Percentiles rank a stretch among this genome's conserved stretches.
These are phyloP conservation scores for Melocanna baccifera DNA, from an alignment of 176 grass and related monocot genomes.

Conservation along the genomic window DNA sequence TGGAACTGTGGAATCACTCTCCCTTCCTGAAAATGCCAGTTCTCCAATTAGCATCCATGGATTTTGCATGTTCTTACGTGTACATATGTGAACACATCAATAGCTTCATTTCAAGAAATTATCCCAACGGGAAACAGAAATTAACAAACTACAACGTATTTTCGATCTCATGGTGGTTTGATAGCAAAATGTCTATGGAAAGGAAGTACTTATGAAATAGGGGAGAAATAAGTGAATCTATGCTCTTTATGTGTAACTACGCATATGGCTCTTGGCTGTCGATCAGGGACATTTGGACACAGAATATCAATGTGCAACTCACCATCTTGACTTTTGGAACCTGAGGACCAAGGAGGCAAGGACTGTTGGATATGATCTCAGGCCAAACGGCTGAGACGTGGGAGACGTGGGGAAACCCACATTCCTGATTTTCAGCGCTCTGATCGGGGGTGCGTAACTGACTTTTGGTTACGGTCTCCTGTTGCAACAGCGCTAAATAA, in stretches of 20 bases:
- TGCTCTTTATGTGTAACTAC: neutral
- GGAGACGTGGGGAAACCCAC: too few species aligned
- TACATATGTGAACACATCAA: neutral
- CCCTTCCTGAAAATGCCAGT: neutral
- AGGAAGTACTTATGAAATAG: neutral
- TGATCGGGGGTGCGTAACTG: too few species aligned
- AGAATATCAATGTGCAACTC: neutral
- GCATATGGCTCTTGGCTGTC: neutral
- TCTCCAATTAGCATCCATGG: neutral
- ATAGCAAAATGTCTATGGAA: neutral
- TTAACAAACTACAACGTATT: neutral
- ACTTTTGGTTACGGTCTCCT: too few species aligned
- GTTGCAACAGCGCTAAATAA: too few species aligned
- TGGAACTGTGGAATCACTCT: neutral
- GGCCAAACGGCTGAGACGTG: too few species aligned
- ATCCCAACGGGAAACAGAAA: too few species aligned
- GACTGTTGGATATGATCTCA: too few species aligned
- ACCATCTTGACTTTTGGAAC: neutral
- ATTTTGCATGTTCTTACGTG: neutral
- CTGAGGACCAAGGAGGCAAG: neutral
- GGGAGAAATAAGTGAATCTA: neutral
- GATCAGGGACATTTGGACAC: neutral
- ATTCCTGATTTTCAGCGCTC: too few species aligned
- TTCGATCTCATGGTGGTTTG: neutral
- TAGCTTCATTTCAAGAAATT: neutral